These are phyloP conservation scores for Claviceps paspali DNA, from an alignment of 2,329 filamentous ascomycete genomes.

Conservation along the genomic window DNA sequence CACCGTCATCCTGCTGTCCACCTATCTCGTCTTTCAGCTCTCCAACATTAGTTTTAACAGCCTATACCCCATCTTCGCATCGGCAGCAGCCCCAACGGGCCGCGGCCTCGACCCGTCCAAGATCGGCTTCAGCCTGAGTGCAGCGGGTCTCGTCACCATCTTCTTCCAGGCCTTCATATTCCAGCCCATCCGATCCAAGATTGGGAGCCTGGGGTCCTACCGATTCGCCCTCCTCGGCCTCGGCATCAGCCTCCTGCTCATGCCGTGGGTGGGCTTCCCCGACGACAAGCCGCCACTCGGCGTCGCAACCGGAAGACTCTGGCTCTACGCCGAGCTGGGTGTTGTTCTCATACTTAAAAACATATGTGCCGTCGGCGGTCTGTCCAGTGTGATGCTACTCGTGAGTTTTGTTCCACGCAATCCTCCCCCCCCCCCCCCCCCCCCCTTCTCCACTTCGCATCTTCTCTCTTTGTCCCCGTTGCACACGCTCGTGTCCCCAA, in stretches of 20 bases:
- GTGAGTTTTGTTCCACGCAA: constrained; percentile 42
- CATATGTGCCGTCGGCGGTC: constrained; percentile 71
- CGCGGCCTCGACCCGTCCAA: constrained; percentile 60
- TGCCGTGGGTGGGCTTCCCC: constrained; percentile 79
- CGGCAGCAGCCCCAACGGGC: constrained; percentile 59
- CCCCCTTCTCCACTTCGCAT: not conserved
- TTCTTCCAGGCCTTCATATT: constrained; percentile 81
- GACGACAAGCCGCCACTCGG: constrained; percentile 41
- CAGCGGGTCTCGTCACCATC: constrained; percentile 75
- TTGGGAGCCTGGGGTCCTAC: constrained; percentile 81
- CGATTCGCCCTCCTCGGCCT: constrained; percentile 64
- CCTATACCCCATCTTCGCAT: constrained; percentile 83
- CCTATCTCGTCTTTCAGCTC: constrained; percentile 86
- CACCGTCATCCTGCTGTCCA: constrained; percentile 64
- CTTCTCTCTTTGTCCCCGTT: not conserved
- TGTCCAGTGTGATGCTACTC: constrained; percentile 78
- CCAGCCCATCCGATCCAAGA: constrained; percentile 56
- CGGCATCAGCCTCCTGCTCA: constrained; percentile 66
- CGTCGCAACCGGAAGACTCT: constrained; percentile 45
- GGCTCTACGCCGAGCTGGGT: constrained; percentile 72
- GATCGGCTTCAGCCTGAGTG: constrained; percentile 73
- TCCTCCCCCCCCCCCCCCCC: not conserved
- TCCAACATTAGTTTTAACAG: constrained; percentile 93
- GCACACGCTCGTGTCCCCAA: too few species aligned
- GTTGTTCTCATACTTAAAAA: constrained; percentile 75